Percentiles rank a stretch among this genome's conserved stretches.
Evolutionary conservation across 1,284 basidiomycete genomes (phyloP).

Genomic region (Ustilago trichophora): DNA sequence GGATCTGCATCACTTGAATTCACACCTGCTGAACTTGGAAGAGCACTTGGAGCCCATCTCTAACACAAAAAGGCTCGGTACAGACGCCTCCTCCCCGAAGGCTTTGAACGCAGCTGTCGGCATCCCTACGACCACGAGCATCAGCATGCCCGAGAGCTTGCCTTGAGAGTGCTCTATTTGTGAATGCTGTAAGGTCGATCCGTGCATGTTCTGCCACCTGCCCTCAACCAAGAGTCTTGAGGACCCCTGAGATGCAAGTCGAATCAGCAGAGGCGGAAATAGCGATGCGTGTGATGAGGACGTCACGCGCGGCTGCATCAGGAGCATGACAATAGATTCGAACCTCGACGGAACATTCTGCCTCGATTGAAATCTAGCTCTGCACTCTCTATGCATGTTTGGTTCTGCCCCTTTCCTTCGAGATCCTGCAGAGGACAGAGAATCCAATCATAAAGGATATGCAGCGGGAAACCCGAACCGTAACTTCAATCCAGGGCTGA

Average conservation of each 20-base stretch:
- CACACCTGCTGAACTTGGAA: too few species aligned
- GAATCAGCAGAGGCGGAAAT: neutral
- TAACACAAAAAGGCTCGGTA: too few species aligned
- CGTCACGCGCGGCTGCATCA: constrained; percentile 1
- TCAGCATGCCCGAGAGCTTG: neutral
- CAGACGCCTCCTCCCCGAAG: too few species aligned
- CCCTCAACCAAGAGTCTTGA: too few species aligned
- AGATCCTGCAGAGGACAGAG: too few species aligned
- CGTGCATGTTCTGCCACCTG: constrained; percentile 9
- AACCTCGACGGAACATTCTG: constrained; percentile 19
- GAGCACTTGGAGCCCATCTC: too few species aligned
- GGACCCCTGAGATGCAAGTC: neutral
- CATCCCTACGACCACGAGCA: neutral
- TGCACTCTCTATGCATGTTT: too few species aligned
- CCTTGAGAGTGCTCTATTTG: neutral
- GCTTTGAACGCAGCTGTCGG: too few species aligned
- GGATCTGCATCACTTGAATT: neutral
- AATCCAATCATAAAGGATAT: too few species aligned
- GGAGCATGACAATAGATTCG: too few species aligned
- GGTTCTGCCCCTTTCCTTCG: too few species aligned
- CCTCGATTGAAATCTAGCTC: neutral
- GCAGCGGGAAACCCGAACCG: neutral
- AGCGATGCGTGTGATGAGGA: constrained; percentile 1
- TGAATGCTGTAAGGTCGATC: neutral
- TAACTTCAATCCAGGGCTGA: neutral